Conservation (phyloP, 441 rosid species). For the Pelargonium australe region DNA sequence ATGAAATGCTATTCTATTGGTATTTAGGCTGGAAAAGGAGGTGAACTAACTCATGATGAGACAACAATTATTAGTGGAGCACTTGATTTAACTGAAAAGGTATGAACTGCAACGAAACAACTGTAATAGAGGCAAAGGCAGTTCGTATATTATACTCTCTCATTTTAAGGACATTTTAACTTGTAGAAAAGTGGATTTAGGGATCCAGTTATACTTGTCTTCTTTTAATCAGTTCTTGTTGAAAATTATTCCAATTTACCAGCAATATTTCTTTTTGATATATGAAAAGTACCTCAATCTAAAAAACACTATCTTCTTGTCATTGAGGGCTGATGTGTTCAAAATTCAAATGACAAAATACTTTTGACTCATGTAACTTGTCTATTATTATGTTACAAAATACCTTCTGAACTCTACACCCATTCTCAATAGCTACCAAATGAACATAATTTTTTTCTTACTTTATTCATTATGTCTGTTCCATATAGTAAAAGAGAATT, state of each 20-base stretch:
- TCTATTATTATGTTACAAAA: neutral
- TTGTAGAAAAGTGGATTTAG: neutral
- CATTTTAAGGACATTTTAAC: neutral
- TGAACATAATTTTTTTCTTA: neutral
- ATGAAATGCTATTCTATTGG: slow-evolving; percentile 12
- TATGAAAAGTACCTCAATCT: neutral
- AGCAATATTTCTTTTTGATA: neutral
- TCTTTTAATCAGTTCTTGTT: neutral
- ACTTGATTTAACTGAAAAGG: slow-evolving; percentile 96
- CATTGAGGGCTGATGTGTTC: neutral
- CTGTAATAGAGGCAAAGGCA: neutral
- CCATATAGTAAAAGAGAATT: neutral
- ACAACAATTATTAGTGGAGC: slow-evolving; percentile 97
- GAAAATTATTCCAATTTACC: neutral
- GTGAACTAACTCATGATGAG: slow-evolving; percentile 98
- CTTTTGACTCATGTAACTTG: neutral
- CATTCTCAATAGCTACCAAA: neutral
- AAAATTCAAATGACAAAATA: neutral
- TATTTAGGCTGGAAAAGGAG: slow-evolving; percentile 94
- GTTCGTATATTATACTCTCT: neutral
- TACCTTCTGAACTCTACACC: neutral
- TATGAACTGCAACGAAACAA: slow-evolving; percentile 20
- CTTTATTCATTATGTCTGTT: slow-evolving; percentile 2
- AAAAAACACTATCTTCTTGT: neutral
- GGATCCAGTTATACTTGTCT: neutral